phyloP scores from a whole-genome alignment of 2,329 filamentous ascomycete genomes.

The Ophiostoma tasmaniense region DNA sequence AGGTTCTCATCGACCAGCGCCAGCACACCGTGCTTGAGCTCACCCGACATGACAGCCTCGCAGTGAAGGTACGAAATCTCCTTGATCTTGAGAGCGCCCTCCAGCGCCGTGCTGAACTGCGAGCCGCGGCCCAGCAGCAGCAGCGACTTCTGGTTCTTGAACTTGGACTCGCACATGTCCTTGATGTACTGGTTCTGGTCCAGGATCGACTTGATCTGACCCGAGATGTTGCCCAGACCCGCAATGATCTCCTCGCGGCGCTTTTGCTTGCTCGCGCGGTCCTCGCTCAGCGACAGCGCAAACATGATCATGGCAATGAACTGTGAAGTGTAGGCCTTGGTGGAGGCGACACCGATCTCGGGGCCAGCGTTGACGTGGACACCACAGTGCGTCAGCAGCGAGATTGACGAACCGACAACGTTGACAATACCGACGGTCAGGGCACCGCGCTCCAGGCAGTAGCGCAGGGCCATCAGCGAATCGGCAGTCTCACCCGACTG shows the following conservation, averaged over 20 bases:
- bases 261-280: conserved; percentile 88
- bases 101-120: conserved; percentile 93
- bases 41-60: conserved; percentile 99
- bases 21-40: conserved; percentile 97
- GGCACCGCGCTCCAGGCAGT: conserved; percentile 95
- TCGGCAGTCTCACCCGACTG: conserved; percentile 98
- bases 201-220: conserved; percentile 85
- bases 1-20: conserved; percentile 97
- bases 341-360: conserved; percentile 97
- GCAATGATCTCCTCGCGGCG: conserved; percentile 94
- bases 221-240: conserved; percentile 76
- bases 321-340: conserved; percentile 98
- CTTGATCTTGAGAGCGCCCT: conserved; percentile 98
- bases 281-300: conserved; percentile 88
- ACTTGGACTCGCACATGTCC: conserved; percentile 79
- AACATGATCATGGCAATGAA: conserved; percentile 99
- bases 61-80: conserved; percentile 99
- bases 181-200: conserved; percentile 91
- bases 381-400: conserved; percentile 95
- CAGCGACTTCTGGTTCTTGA: conserved; percentile 96
- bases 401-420: conserved; percentile 96
- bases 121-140: conserved; percentile 88
- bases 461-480: conserved; percentile 91
- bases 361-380: conserved; percentile 98
- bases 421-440: conserved; percentile 98